Percentiles rank a stretch among this genome's conserved stretches.
Conservation (phyloP, 164 flowering plant genomes). For the Stephania japonica region DNA sequence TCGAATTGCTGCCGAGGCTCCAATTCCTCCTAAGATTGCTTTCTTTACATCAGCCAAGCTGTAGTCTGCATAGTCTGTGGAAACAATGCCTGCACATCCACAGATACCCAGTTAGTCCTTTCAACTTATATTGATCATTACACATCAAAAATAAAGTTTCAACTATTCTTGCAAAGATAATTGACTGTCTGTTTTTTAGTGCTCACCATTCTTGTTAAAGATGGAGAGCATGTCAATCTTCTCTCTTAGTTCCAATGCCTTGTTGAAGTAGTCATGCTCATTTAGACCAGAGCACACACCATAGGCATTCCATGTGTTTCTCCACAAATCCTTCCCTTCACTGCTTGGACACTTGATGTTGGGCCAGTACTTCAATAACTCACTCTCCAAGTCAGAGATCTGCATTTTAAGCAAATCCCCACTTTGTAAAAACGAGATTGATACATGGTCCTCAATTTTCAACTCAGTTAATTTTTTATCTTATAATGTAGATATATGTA, state of each 20-base stretch:
- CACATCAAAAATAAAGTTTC: no score
- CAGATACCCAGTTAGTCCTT: not conserved
- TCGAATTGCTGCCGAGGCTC: slow-evolving; percentile 10
- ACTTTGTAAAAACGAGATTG: no score
- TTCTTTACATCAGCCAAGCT: not conserved
- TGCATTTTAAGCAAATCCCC: not conserved
- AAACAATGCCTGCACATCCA: slow-evolving; percentile 8
- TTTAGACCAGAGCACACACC: slow-evolving; percentile 15
- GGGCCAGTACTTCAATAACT: slow-evolving; percentile 13
- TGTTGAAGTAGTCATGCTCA: slow-evolving; percentile 15
- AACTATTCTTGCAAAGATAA: no score
- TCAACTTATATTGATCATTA: no score
- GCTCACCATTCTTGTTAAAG: slow-evolving; percentile 10
- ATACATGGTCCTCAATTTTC: no score
- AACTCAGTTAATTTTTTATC: no score
- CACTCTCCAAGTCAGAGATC: slow-evolving; percentile 9
- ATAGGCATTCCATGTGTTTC: slow-evolving; percentile 10
- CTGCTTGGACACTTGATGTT: slow-evolving; percentile 19
- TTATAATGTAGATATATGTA: no score
- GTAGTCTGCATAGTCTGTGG: slow-evolving; percentile 12
- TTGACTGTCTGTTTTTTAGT: not conserved
- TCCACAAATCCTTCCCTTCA: slow-evolving; percentile 6
- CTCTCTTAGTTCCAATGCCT: slow-evolving; percentile 4
- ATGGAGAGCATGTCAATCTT: slow-evolving; percentile 12
- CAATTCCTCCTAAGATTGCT: slow-evolving; percentile 5